Percentiles rank a stretch among this genome's conserved stretches.
Evolutionary conservation across 768 basidiomycete genomes (phyloP).

Genomic region (Kwoniella bestiolae): DNA sequence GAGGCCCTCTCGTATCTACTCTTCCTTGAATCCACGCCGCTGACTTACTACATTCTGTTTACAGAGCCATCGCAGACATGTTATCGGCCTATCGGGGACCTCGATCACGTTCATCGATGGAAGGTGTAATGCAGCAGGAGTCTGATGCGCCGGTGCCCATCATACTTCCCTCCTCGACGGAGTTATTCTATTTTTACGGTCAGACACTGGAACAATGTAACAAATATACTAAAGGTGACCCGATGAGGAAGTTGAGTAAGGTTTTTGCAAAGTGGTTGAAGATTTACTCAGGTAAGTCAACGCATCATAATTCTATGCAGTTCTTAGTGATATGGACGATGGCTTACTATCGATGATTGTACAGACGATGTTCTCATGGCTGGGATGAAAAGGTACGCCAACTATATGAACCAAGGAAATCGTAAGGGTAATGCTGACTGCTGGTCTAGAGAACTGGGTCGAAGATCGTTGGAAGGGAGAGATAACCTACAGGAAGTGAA

Average conservation of each 20-base stretch:
- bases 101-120: slow-evolving; percentile 71
- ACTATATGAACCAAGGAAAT: neutral
- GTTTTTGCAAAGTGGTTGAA: slow-evolving; percentile 93
- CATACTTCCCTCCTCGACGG: slow-evolving; percentile 90
- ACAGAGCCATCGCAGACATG: slow-evolving; percentile 91
- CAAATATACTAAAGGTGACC: slow-evolving; percentile 80
- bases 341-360: slow-evolving; percentile 12
- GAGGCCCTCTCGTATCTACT: slow-evolving; percentile 27
- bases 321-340: slow-evolving; percentile 5
- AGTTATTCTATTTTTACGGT: slow-evolving; percentile 95
- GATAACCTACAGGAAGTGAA: slow-evolving; percentile 74
- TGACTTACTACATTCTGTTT: too few relatives aligned
- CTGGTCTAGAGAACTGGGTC: slow-evolving; percentile 52
- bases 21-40: too few relatives aligned
- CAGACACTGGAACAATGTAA: slow-evolving; percentile 94
- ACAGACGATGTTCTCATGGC: slow-evolving; percentile 83
- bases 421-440: slow-evolving; percentile 6
- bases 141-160: slow-evolving; percentile 62
- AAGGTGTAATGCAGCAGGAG: slow-evolving; percentile 60
- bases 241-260: slow-evolving; percentile 77
- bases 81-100: slow-evolving; percentile 74
- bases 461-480: slow-evolving; percentile 79
- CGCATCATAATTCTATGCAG: neutral
- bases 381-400: slow-evolving; percentile 70
- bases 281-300: slow-evolving; percentile 78